Evolutionary conservation across 177 flowering plant species (phyloP).

Genomic region (Vitis hybrid): DNA sequence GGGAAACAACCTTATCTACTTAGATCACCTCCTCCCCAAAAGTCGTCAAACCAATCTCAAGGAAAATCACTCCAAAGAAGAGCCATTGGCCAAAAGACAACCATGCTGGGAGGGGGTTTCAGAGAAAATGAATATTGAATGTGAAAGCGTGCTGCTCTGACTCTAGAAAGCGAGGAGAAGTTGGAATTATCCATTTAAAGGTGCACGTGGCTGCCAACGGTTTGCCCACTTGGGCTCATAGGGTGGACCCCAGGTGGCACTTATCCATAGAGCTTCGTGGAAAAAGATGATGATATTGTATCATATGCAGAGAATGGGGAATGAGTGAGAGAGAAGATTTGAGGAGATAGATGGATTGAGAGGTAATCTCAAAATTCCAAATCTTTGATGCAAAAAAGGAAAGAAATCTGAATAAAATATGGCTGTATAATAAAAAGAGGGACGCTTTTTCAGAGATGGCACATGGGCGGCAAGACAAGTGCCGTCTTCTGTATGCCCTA

Average conservation of each 20-base stretch:
- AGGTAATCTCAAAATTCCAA: constrained; percentile 3
- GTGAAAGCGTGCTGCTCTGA: background rate
- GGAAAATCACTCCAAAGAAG: background rate
- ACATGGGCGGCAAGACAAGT: constrained; percentile 34
- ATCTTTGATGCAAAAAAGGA: background rate
- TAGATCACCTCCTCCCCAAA: constrained; percentile 8
- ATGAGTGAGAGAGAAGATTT: background rate
- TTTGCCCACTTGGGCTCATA: constrained; percentile 13
- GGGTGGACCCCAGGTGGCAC: constrained; percentile 26
- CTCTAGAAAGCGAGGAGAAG: constrained; percentile 10
- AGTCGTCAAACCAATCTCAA: no score
- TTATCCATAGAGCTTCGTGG: constrained; percentile 20
- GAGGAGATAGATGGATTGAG: background rate
- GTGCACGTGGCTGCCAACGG: background rate
- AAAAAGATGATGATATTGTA: constrained; percentile 7
- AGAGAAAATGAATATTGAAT: background rate
- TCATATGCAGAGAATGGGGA: constrained; percentile 6
- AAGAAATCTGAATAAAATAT: background rate
- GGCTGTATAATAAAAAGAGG: no score
- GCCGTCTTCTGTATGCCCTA: constrained; percentile 14
- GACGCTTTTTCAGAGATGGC: constrained; percentile 14
- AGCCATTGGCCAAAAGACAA: constrained; percentile 5
- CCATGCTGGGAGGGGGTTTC: background rate
- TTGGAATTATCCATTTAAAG: constrained; percentile 14
- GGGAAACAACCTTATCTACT: constrained; percentile 26